A percentile compares a stretch with the other conserved stretches of the same genome.
These are phyloP conservation scores for Sophora flavescens DNA, from an alignment of 306 rosid species.

Conservation along the genomic window DNA sequence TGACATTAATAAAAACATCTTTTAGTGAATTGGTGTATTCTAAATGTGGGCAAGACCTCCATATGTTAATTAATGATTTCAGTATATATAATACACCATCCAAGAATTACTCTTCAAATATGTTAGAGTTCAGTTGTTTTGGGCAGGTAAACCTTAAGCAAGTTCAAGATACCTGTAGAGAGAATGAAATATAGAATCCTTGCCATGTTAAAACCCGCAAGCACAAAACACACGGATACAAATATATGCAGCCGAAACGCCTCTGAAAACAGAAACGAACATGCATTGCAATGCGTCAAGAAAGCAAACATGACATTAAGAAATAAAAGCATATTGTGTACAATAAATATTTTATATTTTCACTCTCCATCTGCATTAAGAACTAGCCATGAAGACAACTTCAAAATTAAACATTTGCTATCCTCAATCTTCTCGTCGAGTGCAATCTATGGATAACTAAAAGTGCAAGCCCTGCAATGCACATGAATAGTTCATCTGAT, in stretches of 20 bases:
- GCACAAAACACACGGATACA: slow-evolving; percentile 53
- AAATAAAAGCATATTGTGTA: slow-evolving; percentile 4
- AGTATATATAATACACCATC: too few species aligned
- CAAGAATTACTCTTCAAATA: not conserved
- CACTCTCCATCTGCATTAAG: slow-evolving; percentile 20
- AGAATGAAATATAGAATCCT: slow-evolving; percentile 40
- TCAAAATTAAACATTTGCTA: slow-evolving; percentile 31
- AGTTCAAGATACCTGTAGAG: slow-evolving; percentile 40
- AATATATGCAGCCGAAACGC: slow-evolving; percentile 8
- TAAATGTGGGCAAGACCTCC: too few species aligned
- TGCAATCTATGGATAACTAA: slow-evolving; percentile 52
- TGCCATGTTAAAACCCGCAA: slow-evolving; percentile 50
- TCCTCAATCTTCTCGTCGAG: slow-evolving; percentile 47
- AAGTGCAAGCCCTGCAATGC: slow-evolving; percentile 38
- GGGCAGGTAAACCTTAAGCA: slow-evolving; percentile 10
- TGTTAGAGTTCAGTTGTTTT: slow-evolving; percentile 1
- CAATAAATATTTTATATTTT: slow-evolving; percentile 22
- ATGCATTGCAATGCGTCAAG: slow-evolving; percentile 36
- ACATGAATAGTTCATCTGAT: slow-evolving; percentile 30
- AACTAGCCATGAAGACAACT: slow-evolving; percentile 55
- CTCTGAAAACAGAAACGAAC: slow-evolving; percentile 38
- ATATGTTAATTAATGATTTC: too few species aligned
- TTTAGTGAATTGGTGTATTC: too few species aligned
- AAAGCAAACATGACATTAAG: slow-evolving; percentile 39
- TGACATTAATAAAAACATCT: too few species aligned